These are phyloP conservation scores for Suillus hirtellus DNA, from an alignment of 768 basidiomycete genomes.

Conservation along the genomic window DNA sequence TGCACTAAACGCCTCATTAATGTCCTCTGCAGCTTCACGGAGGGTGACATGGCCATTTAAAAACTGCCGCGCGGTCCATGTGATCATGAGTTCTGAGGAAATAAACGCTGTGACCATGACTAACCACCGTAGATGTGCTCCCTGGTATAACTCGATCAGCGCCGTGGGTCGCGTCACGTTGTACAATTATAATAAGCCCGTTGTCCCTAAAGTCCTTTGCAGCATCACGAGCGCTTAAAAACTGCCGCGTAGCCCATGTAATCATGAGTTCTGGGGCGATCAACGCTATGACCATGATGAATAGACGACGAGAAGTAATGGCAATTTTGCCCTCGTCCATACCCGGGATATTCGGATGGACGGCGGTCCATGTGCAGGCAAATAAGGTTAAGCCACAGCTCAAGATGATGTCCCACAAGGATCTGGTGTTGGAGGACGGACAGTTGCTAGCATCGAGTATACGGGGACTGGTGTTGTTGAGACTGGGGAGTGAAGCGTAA, in stretches of 20 bases:
- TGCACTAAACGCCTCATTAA: too few species aligned
- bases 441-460: not conserved
- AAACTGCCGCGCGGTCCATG: conserved; percentile 21
- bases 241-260: conserved; percentile 22
- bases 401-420: not conserved
- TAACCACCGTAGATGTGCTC: too few species aligned
- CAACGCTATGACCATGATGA: conserved; percentile 18
- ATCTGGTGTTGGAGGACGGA: not conserved
- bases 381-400: not conserved
- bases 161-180: too few species aligned
- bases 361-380: not conserved
- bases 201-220: not conserved
- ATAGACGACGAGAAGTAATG: conserved; percentile 2
- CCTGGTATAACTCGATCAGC: too few species aligned
- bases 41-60: conserved; percentile 10
- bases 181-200: too few species aligned
- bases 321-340: not conserved
- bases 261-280: conserved; percentile 26
- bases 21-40: not conserved
- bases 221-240: conserved; percentile 14
- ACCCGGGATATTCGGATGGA: not conserved
- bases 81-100: conserved; percentile 24
- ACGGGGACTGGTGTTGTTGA: not conserved
- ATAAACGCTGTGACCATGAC: conserved; percentile 20
- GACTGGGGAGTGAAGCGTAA: not conserved